These are phyloP conservation scores for Colletotrichum trifolii DNA, from an alignment of 2,329 filamentous ascomycete species.

Conservation along the genomic window DNA sequence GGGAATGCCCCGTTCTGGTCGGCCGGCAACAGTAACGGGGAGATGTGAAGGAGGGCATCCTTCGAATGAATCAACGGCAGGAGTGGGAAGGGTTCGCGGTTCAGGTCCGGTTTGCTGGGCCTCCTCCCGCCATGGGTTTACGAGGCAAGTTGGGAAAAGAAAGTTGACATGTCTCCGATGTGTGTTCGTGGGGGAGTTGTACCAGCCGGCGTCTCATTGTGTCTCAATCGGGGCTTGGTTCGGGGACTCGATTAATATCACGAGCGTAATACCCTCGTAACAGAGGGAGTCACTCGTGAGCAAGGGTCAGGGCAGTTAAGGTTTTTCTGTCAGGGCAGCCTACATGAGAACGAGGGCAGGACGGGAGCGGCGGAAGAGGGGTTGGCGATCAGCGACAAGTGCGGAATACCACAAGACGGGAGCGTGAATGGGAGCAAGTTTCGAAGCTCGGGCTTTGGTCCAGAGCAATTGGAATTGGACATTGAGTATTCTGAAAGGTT, in stretches of 20 bases:
- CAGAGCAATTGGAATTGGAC: constrained; percentile 15
- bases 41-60: no score
- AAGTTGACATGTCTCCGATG: neutral
- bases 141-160: no score
- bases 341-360: constrained; percentile 1
- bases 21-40: no score
- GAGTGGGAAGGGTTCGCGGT: no score
- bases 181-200: neutral
- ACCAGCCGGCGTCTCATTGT: constrained; percentile 13
- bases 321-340: neutral
- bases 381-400: constrained; percentile 26
- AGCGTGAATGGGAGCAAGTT: constrained; percentile 7
- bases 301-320: constrained; percentile 12
- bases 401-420: constrained; percentile 13
- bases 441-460: neutral
- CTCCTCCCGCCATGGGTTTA: no score
- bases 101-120: no score
- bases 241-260: neutral
- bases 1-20: no score
- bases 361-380: constrained; percentile 16
- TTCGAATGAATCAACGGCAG: no score
- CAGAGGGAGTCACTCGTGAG: no score
- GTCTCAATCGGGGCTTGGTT: constrained; percentile 14
- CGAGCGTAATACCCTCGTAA: no score
- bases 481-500: constrained; percentile 3